phyloP scores from a whole-genome alignment of 2,329 filamentous ascomycete species.

The Colletotrichum filicis region DNA sequence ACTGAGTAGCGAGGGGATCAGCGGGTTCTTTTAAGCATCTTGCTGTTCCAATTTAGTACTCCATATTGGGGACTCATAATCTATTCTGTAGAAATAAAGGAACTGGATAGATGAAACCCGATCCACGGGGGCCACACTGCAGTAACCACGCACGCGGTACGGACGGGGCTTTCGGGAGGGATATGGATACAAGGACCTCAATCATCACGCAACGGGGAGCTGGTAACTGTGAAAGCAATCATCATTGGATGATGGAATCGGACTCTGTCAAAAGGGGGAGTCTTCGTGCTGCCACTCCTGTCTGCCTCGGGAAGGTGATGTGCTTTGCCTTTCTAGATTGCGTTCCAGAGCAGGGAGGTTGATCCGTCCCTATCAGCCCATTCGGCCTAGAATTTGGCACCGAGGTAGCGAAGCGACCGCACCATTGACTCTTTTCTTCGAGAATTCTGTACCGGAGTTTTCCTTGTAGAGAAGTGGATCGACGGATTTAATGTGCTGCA shows the following conservation, averaged over 20 bases:
- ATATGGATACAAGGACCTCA: not conserved
- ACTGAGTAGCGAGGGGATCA: not conserved
- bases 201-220: not conserved
- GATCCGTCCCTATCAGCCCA: not conserved
- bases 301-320: not conserved
- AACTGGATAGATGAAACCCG: not conserved
- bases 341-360: not conserved
- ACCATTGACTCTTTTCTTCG: not conserved
- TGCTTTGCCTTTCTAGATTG: not conserved
- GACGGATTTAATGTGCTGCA: not conserved
- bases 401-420: not conserved
- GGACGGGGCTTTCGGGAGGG: not conserved
- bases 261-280: not conserved
- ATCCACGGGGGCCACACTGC: not conserved
- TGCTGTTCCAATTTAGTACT: not conserved
- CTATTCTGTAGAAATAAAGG: too few species aligned
- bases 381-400: not conserved
- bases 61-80: not conserved
- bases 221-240: not conserved
- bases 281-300: not conserved
- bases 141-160: not conserved
- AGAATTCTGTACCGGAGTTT: not conserved
- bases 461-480: not conserved
- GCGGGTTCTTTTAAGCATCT: conserved; percentile 19
- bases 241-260: not conserved